Evolutionary conservation across 306 rosid species (phyloP), one percentile per base, ranked within the genome.

Genomic region (Inga laurina): DNA sequence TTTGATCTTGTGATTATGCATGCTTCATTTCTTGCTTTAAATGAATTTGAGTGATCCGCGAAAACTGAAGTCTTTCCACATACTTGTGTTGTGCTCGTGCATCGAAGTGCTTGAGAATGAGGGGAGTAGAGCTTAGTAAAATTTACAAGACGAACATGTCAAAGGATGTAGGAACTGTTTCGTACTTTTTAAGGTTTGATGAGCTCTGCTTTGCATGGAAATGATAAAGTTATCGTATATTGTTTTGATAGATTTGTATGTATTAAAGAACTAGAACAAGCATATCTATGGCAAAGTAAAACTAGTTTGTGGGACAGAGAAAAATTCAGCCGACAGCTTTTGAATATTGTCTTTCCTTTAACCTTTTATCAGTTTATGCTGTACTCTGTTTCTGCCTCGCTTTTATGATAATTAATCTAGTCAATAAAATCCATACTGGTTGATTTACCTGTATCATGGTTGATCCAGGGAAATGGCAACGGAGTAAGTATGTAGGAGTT

Each of bases 401-500:
- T 27, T 14, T 45, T 16, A 8, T 22, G 57, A 18, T 72, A 22
- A 9, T 72, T 72, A 45, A 16, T 85, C 5, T 71, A 18, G 49
- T 86, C 8, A n/a, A 78, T 64, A 79, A 11, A 24, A 22, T 45
- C 32, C 15, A 41, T 61, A 56, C 6, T 74, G 57, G 44, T 81
- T 82, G 67, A 70, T 49, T 84, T 57, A 64, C 68, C 10, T 27
- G n/a, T 35, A 14, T 34, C 5, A 48, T 78, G 54, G 59, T 70
- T 69, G 52, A 81, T 89, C 3, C 81, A 97, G 99, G 99, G 73
- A 94, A 97, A 62, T 97, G 99, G 99, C 90, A 82, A 82, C 89
- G 99, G 67, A 97, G 80, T 82, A 97, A 97, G 85, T 97, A 94
- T 81, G 99, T 97, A 1, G 99, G 99, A 73, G 99, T 97, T 18